Base-by-base conservation (phyloP, 345 rosid genomes). In the Geranium rotundifolium region DNA sequence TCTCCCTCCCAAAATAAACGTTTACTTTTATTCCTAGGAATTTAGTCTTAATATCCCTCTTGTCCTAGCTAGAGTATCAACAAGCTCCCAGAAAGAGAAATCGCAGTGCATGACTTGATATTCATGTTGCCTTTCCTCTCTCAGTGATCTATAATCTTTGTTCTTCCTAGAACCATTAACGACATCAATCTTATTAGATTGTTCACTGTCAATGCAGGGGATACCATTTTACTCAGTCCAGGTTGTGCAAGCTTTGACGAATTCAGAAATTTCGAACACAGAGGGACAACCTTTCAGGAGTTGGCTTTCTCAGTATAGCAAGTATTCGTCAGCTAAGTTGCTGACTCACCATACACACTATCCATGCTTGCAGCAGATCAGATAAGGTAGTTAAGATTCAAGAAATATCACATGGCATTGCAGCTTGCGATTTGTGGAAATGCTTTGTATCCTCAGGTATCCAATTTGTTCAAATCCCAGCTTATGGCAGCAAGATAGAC, bases 181-280 rank as follows among this genome's bases (percentile, higher is more conserved):
- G 12, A 7, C 52, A 46, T 10, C 52, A 7, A 46, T 7, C 14
- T 46, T 9, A 46, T 7, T 14, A 46, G 15, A 18, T 55, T 17
- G 57, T 41, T 29, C 31, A 12, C 20, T 54, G 16, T 58, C 17
- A 56, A 23, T 55, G 65, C 72, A 69, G 80, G 77, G 16, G 74
- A 72, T 61, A 19, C 69, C 4, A 66, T 69, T 57, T 57, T 76
- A 56, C 67, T 72, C 29, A 72, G 77, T 70, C 74, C 80, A 54
- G 80, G 67, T 3, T 72, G 77, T 41, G 76, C 80, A 7, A 76
- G 80, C 73, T 69, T 69, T 59, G 80, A 76, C 16, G 80, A 76
- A 59, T 76, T 76, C 64, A 63, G 58, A 49, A 69, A 69, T 60
- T 76, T 72, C 52, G 76, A 72, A 73, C 76, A 76, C 12, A 58